Conservation (phyloP, 2,329 filamentous ascomycete genomes). For the Colletotrichum kahawae region DNA sequence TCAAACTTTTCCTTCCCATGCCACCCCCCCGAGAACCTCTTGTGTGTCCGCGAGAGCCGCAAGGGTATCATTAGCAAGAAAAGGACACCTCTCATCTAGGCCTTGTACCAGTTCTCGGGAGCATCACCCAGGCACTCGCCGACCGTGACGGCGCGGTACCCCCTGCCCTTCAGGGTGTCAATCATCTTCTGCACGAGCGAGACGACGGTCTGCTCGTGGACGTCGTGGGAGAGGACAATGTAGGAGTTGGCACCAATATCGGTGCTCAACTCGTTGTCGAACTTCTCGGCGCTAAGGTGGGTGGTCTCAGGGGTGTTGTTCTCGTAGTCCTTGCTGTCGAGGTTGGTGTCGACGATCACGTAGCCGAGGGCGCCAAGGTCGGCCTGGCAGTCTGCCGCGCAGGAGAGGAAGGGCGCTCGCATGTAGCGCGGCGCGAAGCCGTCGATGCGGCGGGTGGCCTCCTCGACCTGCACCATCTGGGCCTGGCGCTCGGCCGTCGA, state of each 20-base stretch:
- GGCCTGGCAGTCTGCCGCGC: conserved; percentile 28
- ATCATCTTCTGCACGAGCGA: conserved; percentile 40
- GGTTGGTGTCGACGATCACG: conserved; percentile 60
- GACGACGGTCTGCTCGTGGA: conserved; percentile 42
- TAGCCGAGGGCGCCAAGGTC: conserved; percentile 47
- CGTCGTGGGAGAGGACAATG: conserved; percentile 59
- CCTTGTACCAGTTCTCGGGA: conserved; percentile 53
- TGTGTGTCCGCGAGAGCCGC: neutral
- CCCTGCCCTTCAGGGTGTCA: conserved; percentile 40
- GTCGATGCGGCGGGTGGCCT: conserved; percentile 46
- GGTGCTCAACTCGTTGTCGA: conserved; percentile 27
- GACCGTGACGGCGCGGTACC: conserved; percentile 55
- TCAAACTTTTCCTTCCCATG: neutral
- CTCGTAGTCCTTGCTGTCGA: conserved; percentile 67
- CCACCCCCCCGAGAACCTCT: neutral
- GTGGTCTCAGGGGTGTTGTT: conserved; percentile 56
- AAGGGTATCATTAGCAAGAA: neutral
- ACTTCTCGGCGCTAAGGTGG: conserved; percentile 45
- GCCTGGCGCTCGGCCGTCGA: conserved; percentile 35
- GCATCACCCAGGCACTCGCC: conserved; percentile 63
- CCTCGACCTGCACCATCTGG: conserved; percentile 51
- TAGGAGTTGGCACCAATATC: conserved; percentile 35
- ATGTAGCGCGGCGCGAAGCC: conserved; percentile 48
- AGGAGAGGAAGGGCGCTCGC: conserved; percentile 50
- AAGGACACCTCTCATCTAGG: neutral